Base-by-base conservation (phyloP, 345 rosid species). In the Bruguiera gymnorhiza region DNA sequence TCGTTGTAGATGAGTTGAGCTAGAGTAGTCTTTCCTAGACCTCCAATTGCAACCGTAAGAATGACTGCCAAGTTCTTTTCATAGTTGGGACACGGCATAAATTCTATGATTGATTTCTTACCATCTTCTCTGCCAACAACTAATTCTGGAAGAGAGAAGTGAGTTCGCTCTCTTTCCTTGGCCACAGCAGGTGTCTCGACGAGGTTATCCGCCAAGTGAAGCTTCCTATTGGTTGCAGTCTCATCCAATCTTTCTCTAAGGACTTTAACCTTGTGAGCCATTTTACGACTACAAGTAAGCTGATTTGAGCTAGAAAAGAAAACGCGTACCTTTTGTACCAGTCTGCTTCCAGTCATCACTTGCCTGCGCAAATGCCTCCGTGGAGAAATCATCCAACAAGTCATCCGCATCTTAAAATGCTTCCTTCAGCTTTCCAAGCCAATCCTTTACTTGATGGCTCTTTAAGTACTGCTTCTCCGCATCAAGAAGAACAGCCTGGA, bases 401-500 rank as follows among this genome's bases (percentile, higher is more conserved):
- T 80, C 84, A 13, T 83, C 79, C 3, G 77, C 79, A 39, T 80
- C 79, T 21, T 67, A 76, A 8, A 76, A 26, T 1, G 64, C 81
- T 5, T 68, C 81, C 48, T 62, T 68, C 15, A 80, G 70, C 62
- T 66, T 13, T 13, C 30, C 63, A 21, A 83, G 51, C 84, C 84
- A 80, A 29, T 1, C 63, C 60, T 18, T n/a, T 23, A 70, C 65
- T 9, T 52, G 53, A 54, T 53, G 62, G 7, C 37, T 34, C 27
- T 53, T 16, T 8, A 11, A 5, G 2, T 26, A 2, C 36, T 50
- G 20, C 24, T 27, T 2, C 55, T 57, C 48, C 29, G 55, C 72
- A 31, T 65, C 39, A 24, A 54, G 61, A 43, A 81, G 66, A 50
- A 71, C 72, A 31, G 65, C 69, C 48, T 24, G 39, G 29, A 77